These are phyloP conservation scores for Auriculariales sp. DNA, from an alignment of 768 basidiomycete genomes.

Conservation along the genomic window DNA sequence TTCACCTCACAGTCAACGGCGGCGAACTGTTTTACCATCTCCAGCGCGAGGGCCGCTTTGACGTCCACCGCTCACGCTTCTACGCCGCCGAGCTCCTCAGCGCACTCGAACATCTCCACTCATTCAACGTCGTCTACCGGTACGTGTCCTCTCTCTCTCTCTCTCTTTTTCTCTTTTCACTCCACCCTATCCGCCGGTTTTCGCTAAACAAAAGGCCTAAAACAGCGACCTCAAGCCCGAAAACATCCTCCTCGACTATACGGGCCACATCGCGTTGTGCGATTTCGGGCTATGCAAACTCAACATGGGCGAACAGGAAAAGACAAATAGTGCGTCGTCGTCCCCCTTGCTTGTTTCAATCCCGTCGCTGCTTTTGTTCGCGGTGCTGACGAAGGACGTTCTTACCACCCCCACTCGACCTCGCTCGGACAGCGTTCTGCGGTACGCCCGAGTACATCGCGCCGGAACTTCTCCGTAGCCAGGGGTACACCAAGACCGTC, in stretches of 20 bases:
- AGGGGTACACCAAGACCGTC: constrained; percentile 95
- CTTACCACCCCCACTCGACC: constrained; percentile 3
- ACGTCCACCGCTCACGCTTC: constrained; percentile 84
- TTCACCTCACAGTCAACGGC: constrained; percentile 57
- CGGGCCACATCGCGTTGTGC: constrained; percentile 93
- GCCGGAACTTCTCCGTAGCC: constrained; percentile 88
- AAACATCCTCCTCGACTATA: constrained; percentile 94
- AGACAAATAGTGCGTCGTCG: constrained; percentile 70
- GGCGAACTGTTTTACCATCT: constrained; percentile 97
- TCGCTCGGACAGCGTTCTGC: constrained; percentile 59
- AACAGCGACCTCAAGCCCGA: constrained; percentile 92
- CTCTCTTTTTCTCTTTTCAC: constrained; percentile 1
- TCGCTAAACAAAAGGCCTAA: no score
- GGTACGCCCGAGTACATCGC: constrained; percentile 99
- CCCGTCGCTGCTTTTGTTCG: constrained; percentile 4
- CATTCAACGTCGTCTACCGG: constrained; percentile 98
- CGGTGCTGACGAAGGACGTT: neutral
- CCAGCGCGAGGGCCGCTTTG: constrained; percentile 92
- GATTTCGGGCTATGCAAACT: constrained; percentile 95
- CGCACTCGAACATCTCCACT: constrained; percentile 89
- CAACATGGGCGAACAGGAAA: constrained; percentile 96
- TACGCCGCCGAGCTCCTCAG: constrained; percentile 96
- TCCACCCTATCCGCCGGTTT: constrained; percentile 1
- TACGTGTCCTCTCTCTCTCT: constrained; percentile 18
- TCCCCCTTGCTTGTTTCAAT: constrained; percentile 1